A percentile compares a stretch with the other conserved stretches of the same genome.
phyloP scores from a whole-genome alignment of 202 grass and related monocot genomes.

The Panicum hallii region DNA sequence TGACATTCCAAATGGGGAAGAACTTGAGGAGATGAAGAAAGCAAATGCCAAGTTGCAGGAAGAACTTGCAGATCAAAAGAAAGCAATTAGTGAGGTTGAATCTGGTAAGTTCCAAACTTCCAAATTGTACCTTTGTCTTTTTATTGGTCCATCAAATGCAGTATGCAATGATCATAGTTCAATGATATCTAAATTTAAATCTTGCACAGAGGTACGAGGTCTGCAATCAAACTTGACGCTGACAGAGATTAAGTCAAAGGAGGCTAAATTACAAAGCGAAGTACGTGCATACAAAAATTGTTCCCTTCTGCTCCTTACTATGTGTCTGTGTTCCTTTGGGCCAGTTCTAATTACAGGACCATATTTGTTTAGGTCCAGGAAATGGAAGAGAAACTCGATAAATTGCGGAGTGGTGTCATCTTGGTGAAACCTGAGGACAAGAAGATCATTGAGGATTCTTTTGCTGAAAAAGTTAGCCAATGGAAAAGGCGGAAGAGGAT shows the following conservation, averaged over 20 bases:
- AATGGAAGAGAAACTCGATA: conserved; percentile 88
- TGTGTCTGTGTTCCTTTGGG: background rate
- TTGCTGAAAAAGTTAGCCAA: conserved; percentile 80
- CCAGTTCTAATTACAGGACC: background rate
- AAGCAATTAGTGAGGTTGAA: conserved; percentile 79
- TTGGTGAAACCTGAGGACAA: conserved; percentile 96
- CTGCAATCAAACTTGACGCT: conserved; percentile 93
- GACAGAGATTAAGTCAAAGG: conserved; percentile 72
- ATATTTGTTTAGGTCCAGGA: conserved; percentile 63
- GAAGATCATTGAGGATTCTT: conserved; percentile 82
- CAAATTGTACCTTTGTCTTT: conserved; percentile 1
- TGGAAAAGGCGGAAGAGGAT: conserved; percentile 98
- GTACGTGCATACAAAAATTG: conserved; percentile 41
- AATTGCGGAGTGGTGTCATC: conserved; percentile 72
- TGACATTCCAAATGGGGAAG: conserved; percentile 82
- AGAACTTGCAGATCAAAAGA: conserved; percentile 79
- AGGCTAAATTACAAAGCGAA: conserved; percentile 76
- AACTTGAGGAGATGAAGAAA: conserved; percentile 94
- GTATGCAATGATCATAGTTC: conserved; percentile 16
- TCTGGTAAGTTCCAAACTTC: conserved; percentile 67
- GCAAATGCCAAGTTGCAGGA: conserved; percentile 79
- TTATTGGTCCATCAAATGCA: conserved; percentile 13
- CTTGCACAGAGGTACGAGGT: conserved; percentile 74
- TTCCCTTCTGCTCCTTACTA: conserved; percentile 9
- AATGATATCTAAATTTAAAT: conserved; percentile 46